Base-by-base conservation (phyloP, 2,329 filamentous ascomycete genomes). In the Monosporascus sp. region DNA sequence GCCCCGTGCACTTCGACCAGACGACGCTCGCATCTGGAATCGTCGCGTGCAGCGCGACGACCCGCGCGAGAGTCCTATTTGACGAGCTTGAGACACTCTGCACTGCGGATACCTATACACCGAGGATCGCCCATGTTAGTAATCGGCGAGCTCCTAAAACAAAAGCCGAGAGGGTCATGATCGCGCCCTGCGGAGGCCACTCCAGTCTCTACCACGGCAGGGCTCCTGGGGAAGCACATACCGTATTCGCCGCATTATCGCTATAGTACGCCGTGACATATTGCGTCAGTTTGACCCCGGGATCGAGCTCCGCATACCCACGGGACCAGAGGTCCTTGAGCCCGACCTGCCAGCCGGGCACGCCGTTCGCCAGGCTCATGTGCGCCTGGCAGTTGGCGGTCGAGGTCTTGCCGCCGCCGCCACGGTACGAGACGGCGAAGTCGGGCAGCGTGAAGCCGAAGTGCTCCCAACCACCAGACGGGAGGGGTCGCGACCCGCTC, bases 361-460 rank as follows among this genome's bases (percentile, higher is more conserved):
- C 47, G 20, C 56, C 51, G 35, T 43, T 54, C 3, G 20, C 54
- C 9, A 62, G 50, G 24, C 48, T 60, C 27, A 60, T 20, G 38
- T 62, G 60, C 1, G 54, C 56, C 39, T 62, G 59, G 38, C 60
- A 62, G 35, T 62, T 62, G 46, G 53, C 59, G 3, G 59, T 52
- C 25, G 31, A 55, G 3, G 60, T 53, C 17, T 54, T 39, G 20
- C 52, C 46, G n/a, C 37, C 46, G 7, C 57, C 53, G 8, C 41
- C 46, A 3, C 56, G 57, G 8, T 50, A 54, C 9, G 57, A 54
- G 11, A 41, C 56, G 7, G 53, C 53, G 43, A 62, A 62, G 15
- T 54, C 55, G 2, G 56, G 57, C 11, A 62, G 52, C 3, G 51
- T 51, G 36, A 62, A 53, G 15, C 57, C 37, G 38, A 59, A 60